These are phyloP conservation scores for Yamadazyma ubonensis DNA, from an alignment of 805 yeast genomes.

Conservation along the genomic window DNA sequence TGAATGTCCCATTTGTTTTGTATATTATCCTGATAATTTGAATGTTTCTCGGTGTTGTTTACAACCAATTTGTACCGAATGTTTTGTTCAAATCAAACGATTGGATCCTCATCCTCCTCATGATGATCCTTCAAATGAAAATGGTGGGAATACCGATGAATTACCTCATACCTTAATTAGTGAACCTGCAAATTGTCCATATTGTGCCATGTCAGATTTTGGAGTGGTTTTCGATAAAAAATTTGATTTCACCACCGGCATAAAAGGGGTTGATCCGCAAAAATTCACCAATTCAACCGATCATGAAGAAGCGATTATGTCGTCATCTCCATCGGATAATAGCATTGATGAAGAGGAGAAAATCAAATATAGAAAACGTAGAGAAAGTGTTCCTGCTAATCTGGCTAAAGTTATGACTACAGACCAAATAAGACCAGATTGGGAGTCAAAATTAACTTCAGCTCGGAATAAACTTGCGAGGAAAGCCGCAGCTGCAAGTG, in stretches of 20 bases:
- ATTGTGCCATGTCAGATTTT: constrained; percentile 83
- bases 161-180: constrained; percentile 67
- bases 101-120: constrained; percentile 93
- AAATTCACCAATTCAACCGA: background rate
- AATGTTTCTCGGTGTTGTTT: constrained; percentile 85
- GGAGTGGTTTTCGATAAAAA: constrained; percentile 82
- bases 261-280: constrained; percentile 54
- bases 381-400: constrained; percentile 58
- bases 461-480: constrained; percentile 80
- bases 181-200: constrained; percentile 90
- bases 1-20: constrained; percentile 95
- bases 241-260: constrained; percentile 50
- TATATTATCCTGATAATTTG: constrained; percentile 74
- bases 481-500: constrained; percentile 90
- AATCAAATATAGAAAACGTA: constrained; percentile 18
- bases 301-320: constrained; percentile 9
- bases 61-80: constrained; percentile 93
- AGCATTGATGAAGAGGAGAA: background rate
- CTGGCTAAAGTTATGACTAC: constrained; percentile 73
- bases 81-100: constrained; percentile 93
- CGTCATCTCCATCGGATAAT: constrained; percentile 11
- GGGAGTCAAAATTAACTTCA: constrained; percentile 72
- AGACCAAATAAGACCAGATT: constrained; percentile 86
- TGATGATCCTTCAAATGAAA: constrained; percentile 35
- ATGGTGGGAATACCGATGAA: constrained; percentile 31